Evolutionary conservation across 257 asterid species (phyloP), one percentile per base, ranked within the genome.

Genomic region (Nicotiana tomentosiformis): DNA sequence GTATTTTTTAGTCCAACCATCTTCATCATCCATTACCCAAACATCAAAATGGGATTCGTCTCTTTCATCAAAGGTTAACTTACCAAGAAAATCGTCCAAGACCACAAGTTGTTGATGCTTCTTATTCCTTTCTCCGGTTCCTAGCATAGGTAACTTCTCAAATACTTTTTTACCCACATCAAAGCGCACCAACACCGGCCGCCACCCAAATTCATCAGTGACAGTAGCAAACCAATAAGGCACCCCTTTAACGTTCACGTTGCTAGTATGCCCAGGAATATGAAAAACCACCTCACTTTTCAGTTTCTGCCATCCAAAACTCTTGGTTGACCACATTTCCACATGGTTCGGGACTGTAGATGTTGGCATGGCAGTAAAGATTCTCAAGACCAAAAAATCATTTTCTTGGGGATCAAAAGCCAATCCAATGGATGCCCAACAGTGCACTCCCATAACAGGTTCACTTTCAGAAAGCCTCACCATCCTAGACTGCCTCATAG

Each of bases 1-100:
- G 35, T 49, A 81, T 66, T 18, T 67, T 66, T 32, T 67, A 55
- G 78, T 66, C 84, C 84, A 81, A 53, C 84, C 56, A 67, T 32
- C 77, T 14, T 67, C 84, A 51, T 81, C 84, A 66, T 81, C 79
- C 79, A 55, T 49, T 32, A 66, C 43, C 84, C 84, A 81, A 57
- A 81, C 79, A 81, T 81, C 84, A 39, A 67, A 43, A n/a, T 11
- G 17, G 11, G 53, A 23, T 30, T 53, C 32, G 30, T 5, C 78
- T 23, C 10, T 46, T 17, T 81, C 78, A 57, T 66, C 49, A 65
- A 78, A 67, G 14, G 55, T 78, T 11, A 67, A 16, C 79, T 49
- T 81, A 49, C 78, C 76, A 53, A 67, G 67, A 30, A 56, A 81
- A 66, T 58, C 79, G 17, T 18, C 18, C 46, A 81, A 53, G 11